Conservation (phyloP, 2,329 filamentous ascomycete genomes). For the Ceratocystiopsis sp. region DNA sequence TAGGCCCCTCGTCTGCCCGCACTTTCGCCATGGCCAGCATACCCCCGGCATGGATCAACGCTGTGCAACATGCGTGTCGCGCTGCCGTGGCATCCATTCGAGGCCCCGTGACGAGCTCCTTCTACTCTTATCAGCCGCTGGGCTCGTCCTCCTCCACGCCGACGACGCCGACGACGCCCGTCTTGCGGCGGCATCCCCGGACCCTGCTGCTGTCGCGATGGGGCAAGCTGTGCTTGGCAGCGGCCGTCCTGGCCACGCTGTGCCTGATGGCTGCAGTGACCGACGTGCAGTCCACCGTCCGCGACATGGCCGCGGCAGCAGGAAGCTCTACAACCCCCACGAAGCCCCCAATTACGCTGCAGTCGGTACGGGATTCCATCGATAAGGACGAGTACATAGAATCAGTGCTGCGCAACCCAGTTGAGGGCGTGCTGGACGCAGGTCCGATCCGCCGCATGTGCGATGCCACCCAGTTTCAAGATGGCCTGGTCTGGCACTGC, state of each 20-base stretch:
- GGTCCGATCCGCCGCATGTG: constrained; percentile 11
- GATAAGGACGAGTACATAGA: constrained; percentile 8
- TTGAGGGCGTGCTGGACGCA: constrained; percentile 9
- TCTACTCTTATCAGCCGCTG: too few species aligned
- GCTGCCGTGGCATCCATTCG: too few species aligned
- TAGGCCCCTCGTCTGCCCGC: too few species aligned
- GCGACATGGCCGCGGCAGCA: background rate
- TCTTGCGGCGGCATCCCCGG: background rate
- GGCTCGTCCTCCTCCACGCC: too few species aligned
- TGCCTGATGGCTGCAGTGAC: background rate
- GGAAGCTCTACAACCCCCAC: background rate
- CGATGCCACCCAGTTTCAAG: constrained; percentile 15
- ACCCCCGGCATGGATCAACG: too few species aligned
- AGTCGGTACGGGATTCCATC: background rate
- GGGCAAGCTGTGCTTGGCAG: background rate
- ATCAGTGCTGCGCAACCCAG: constrained; percentile 7
- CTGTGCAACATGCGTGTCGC: too few species aligned
- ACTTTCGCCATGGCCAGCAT: too few species aligned
- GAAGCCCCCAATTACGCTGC: background rate
- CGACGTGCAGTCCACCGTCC: background rate
- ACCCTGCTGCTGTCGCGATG: background rate
- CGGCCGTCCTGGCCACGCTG: background rate
- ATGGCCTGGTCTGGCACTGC: constrained; percentile 20
- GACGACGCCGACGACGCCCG: too few species aligned
- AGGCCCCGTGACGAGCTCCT: too few species aligned